Base-by-base conservation (phyloP, 2,329 filamentous ascomycete genomes). In the Verticillium longisporum region DNA sequence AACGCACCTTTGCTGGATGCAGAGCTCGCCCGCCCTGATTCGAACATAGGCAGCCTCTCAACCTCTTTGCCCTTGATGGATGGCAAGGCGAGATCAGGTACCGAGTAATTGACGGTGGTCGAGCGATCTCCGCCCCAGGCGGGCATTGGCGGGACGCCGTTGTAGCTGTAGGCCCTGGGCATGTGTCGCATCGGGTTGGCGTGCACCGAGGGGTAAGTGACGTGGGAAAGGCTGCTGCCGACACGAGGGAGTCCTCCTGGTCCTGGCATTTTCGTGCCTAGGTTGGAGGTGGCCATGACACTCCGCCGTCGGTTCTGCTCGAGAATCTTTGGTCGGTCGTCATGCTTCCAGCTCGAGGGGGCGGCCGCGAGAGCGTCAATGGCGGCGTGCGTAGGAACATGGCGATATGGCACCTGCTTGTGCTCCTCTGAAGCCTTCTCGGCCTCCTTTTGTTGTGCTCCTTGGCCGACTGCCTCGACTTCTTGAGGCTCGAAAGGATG, bases 381-480 rank as follows among this genome's bases (percentile, higher is more conserved):
- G 55, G 83, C 83, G 33, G 85, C 85, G 68, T 88, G 86, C 14
- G 77, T 86, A n/a, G 85, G 84, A 21, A 85, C 72, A 68, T 88
- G 85, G 59, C 75, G 80, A 71, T 88, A 88, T 3, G 64, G 53
- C 6, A 59, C 41, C 11, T 54, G 31, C 9, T 65, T 60, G 14
- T 62, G 61, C 38, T 72, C 68, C 63, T 79, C 77, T 53, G 73
- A 69, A 45, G 77, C 72, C 66, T 80, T 78, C 65, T 81, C 79
- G 53, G 73, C 77, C 62, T 77, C 69, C 67, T 82, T 54, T 77
- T 74, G 45, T 77, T 81, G 62, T 80, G 76, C 58, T 85, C 79
- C 70, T 86, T 84, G 64, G 83, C 81, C 59, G 83, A 80, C 68
- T 83, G 78, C 62, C 80, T 79, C 65, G 80, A 79, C 64, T 74